These are phyloP conservation scores for Phytophthora palmivora DNA, from an alignment of 352 stramenopile species.

Conservation along the genomic window DNA sequence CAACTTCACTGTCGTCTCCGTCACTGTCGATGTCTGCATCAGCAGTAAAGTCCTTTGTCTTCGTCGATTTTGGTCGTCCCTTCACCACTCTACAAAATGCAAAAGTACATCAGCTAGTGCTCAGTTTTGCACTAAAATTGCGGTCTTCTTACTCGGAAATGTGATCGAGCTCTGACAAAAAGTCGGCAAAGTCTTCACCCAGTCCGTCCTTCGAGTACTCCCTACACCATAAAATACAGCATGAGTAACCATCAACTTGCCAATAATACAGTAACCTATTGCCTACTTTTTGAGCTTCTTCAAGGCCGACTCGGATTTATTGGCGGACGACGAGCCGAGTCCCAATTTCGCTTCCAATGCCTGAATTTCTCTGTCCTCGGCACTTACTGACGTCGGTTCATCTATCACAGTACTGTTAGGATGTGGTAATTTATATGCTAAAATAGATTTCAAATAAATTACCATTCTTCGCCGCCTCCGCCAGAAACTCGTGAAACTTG, in stretches of 20 bases:
- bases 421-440: no score
- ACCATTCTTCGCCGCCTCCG: slow-evolving; percentile 57
- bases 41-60: slow-evolving; percentile 7
- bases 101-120: slow-evolving; percentile 1
- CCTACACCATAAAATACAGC: slow-evolving; percentile 37
- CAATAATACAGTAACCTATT: slow-evolving; percentile 1
- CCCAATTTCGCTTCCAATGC: slow-evolving; percentile 78
- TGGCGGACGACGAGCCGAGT: slow-evolving; percentile 36
- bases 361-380: slow-evolving; percentile 73
- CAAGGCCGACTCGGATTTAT: slow-evolving; percentile 53
- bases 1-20: slow-evolving; percentile 31
- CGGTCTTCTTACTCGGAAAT: slow-evolving; percentile 63
- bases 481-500: slow-evolving; percentile 83
- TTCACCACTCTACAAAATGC: slow-evolving; percentile 64
- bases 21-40: slow-evolving; percentile 32
- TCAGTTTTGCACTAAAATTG: slow-evolving; percentile 1
- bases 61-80: slow-evolving; percentile 35
- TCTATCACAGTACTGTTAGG: background rate
- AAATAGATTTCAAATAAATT: no score
- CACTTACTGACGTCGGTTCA: slow-evolving; percentile 35
- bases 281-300: slow-evolving; percentile 78
- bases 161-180: slow-evolving; percentile 72
- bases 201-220: slow-evolving; percentile 84
- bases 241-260: slow-evolving; percentile 9
- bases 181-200: slow-evolving; percentile 84